These are phyloP conservation scores for Saksenaea vasiformis DNA, from an alignment of 371 early-diverging fungal genomes.

Conservation along the genomic window DNA sequence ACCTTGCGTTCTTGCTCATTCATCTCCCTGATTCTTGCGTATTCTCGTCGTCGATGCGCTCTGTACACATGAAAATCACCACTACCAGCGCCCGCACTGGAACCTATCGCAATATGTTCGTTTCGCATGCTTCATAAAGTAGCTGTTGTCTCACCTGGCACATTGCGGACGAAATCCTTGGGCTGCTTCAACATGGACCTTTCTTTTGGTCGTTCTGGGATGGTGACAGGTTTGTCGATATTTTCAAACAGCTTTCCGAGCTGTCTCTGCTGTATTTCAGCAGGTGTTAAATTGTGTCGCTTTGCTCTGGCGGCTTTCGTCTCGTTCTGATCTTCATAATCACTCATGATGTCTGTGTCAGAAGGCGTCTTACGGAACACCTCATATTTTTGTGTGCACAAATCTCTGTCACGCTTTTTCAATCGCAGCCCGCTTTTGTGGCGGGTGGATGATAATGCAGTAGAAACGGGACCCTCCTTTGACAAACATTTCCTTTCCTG, in stretches of 20 bases:
- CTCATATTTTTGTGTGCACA: neutral
- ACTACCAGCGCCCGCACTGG: slow-evolving; percentile 95
- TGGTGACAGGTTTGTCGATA: slow-evolving; percentile 77
- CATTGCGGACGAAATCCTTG: slow-evolving; percentile 80
- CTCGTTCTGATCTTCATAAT: neutral
- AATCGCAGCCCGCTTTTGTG: too few species aligned
- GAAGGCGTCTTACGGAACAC: neutral
- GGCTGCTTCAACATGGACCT: slow-evolving; percentile 55
- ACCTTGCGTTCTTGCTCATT: slow-evolving; percentile 80
- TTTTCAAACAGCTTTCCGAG: slow-evolving; percentile 75
- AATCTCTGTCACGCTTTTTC: too few species aligned
- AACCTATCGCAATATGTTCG: slow-evolving; percentile 52
- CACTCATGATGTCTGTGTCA: neutral
- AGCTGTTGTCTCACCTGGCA: slow-evolving; percentile 57
- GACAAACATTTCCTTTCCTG: too few species aligned
- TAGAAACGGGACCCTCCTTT: too few species aligned
- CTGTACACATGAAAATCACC: slow-evolving; percentile 96
- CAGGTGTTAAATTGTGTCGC: slow-evolving; percentile 44
- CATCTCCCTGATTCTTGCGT: slow-evolving; percentile 76
- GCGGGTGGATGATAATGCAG: too few species aligned
- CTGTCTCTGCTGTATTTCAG: slow-evolving; percentile 64
- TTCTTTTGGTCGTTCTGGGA: slow-evolving; percentile 61
- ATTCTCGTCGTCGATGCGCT: slow-evolving; percentile 86
- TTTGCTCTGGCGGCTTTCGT: slow-evolving; percentile 12
- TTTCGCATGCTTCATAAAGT: neutral